Evolutionary conservation across 352 stramenopile genomes (phyloP), one percentile per base, ranked within the genome.

Genomic region (Phytophthora fragariaefolia): DNA sequence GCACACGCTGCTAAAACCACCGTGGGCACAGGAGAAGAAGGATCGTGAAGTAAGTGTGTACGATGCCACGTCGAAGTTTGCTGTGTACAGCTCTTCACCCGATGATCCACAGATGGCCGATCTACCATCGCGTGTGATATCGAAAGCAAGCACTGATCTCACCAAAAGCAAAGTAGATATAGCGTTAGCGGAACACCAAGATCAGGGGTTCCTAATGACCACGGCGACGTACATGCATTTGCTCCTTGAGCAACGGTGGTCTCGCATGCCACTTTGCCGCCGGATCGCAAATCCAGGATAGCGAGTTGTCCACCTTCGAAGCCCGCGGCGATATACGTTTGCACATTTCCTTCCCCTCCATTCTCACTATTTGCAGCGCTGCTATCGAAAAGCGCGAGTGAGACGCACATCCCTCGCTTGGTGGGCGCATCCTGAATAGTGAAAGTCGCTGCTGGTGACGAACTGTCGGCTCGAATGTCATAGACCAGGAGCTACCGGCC

Each of bases 221-320:
- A n/a, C n/a, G n/a, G 10, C 8, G 76, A 43, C 80, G 34, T 81
- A 93, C 85, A 57, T 38, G 85, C 80, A 26, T 88, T 82, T 0
- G 78, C 75, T 15, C 56, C 74, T 2, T 71, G 66, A 2, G 75
- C 73, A 49, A 92, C 71, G 49, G 78, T 78, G 15, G 66, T 70
- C 71, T 93, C 81, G 27, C 70, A 78, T 1, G 73, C 76, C 13
- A 81, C 53, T 49, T 87, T 87, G 1, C 80, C 76, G 6, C 76
- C 74, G 1, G 71, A 57, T 8, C 85, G 82, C 47, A 92, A 61
- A 49, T 95, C 87, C 28, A 93, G 52, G 17, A 92, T 53, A n/a
- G 73, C 72, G 36, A 95, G 71, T 60, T 85, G 74, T 4, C 87
- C 87, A 52, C 85, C 81, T 77, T 95, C 87, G 56, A 85, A 93